phyloP scores from a whole-genome alignment of 2,329 filamentous ascomycete species.

The Fusarium tuaranense region DNA sequence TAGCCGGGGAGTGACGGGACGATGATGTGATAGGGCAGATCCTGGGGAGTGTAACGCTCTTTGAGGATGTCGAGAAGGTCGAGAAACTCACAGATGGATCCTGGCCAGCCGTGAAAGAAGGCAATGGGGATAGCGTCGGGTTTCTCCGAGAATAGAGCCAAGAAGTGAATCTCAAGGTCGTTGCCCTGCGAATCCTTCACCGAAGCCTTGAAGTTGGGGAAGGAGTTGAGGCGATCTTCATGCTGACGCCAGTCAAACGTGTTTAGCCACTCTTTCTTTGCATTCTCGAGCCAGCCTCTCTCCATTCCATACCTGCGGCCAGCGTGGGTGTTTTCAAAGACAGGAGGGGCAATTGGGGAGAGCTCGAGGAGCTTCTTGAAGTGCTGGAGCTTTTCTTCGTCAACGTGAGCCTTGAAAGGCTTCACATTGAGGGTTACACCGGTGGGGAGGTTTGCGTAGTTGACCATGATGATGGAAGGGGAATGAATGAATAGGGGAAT shows the following conservation, averaged over 20 bases:
- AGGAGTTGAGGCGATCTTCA: conserved; percentile 56
- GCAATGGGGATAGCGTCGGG: conserved; percentile 62
- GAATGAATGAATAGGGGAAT: not conserved
- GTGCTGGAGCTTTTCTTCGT: conserved; percentile 41
- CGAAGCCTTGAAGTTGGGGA: conserved; percentile 59
- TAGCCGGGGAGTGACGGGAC: conserved; percentile 68
- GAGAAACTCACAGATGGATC: conserved; percentile 67
- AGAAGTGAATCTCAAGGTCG: conserved; percentile 61
- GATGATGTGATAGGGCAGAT: conserved; percentile 68
- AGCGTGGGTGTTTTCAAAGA: conserved; percentile 60
- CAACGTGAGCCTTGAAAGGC: not conserved
- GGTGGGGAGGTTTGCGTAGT: not conserved
- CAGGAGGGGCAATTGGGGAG: conserved; percentile 60
- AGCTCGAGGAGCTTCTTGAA: conserved; percentile 60
- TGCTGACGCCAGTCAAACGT: conserved; percentile 60
- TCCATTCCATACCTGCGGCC: conserved; percentile 49
- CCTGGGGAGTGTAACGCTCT: conserved; percentile 60
- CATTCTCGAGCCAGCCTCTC: not conserved
- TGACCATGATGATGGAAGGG: not conserved
- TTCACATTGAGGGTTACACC: not conserved
- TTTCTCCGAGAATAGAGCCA: conserved; percentile 64
- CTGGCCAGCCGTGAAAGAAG: conserved; percentile 67
- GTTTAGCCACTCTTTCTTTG: conserved; percentile 50
- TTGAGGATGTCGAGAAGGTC: conserved; percentile 59
- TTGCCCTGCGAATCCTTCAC: conserved; percentile 47